Percentiles rank a stretch among this genome's conserved stretches.
Evolutionary conservation across 305 asterid species (phyloP).

Genomic region (Fraxinus dipetala): DNA sequence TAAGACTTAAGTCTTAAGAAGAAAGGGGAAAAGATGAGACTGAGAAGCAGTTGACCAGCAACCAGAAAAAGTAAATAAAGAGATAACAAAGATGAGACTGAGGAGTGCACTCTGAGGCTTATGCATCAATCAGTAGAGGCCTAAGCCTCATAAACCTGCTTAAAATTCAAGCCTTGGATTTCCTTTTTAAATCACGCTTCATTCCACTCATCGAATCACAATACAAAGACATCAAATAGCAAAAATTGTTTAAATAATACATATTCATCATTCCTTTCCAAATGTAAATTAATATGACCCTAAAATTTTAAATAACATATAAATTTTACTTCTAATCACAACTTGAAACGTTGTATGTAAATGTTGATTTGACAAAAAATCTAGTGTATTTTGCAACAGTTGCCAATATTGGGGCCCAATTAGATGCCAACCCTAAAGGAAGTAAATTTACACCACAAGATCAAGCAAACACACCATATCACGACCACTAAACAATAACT

Average conservation of each 20-base stretch:
- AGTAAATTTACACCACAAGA: background rate
- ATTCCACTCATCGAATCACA: background rate
- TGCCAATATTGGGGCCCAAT: background rate
- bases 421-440: background rate
- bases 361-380: background rate
- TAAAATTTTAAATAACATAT: background rate
- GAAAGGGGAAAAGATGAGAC: background rate
- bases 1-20: background rate
- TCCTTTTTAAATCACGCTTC: background rate
- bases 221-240: background rate
- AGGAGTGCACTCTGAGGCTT: background rate
- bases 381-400: background rate
- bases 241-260: background rate
- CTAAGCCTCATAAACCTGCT: background rate
- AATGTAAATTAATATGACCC: background rate
- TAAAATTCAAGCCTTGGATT: background rate
- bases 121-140: background rate
- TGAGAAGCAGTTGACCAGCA: background rate
- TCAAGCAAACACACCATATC: background rate
- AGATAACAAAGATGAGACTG: background rate
- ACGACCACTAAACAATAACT: background rate
- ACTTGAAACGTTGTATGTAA: background rate
- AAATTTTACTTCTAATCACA: background rate
- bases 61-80: background rate
- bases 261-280: background rate